phyloP scores from a whole-genome alignment of 805 yeast species.

The Candida boleticola region DNA sequence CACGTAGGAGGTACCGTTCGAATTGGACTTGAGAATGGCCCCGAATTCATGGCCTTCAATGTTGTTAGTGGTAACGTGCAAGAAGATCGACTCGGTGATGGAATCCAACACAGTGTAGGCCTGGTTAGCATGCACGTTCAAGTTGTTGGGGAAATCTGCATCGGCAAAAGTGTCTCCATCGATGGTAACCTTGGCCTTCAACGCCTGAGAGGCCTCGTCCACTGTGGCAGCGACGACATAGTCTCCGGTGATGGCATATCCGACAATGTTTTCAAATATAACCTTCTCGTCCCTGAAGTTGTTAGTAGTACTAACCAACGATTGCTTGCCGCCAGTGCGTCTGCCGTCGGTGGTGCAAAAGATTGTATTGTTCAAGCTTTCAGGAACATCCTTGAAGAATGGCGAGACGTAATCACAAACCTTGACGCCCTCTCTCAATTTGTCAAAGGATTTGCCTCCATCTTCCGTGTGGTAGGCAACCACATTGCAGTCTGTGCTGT shows the following conservation, averaged over 20 bases:
- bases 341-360: constrained; percentile 55
- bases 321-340: constrained; percentile 24
- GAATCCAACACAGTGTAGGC: constrained; percentile 78
- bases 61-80: constrained; percentile 74
- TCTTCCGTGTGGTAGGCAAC: constrained; percentile 63
- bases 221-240: constrained; percentile 70
- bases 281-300: constrained; percentile 43
- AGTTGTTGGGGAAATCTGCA: constrained; percentile 69
- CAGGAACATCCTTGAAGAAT: constrained; percentile 36
- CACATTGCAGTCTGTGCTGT: constrained; percentile 48
- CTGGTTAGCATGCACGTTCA: constrained; percentile 48
- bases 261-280: constrained; percentile 60
- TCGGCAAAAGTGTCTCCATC: constrained; percentile 78
- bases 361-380: constrained; percentile 46
- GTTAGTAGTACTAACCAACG: constrained; percentile 50
- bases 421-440: constrained; percentile 50
- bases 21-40: constrained; percentile 79
- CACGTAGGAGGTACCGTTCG: constrained; percentile 86
- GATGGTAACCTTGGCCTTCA: constrained; percentile 70
- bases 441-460: constrained; percentile 62
- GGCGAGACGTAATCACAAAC: constrained; percentile 69
- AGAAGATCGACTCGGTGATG: constrained; percentile 64
- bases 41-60: constrained; percentile 63
- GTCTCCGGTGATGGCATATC: constrained; percentile 69
- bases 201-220: constrained; percentile 41